Evolutionary conservation across 176 grass and related monocot species (phyloP), one percentile per base, ranked within the genome.

Genomic region (Oryza rufipogon): DNA sequence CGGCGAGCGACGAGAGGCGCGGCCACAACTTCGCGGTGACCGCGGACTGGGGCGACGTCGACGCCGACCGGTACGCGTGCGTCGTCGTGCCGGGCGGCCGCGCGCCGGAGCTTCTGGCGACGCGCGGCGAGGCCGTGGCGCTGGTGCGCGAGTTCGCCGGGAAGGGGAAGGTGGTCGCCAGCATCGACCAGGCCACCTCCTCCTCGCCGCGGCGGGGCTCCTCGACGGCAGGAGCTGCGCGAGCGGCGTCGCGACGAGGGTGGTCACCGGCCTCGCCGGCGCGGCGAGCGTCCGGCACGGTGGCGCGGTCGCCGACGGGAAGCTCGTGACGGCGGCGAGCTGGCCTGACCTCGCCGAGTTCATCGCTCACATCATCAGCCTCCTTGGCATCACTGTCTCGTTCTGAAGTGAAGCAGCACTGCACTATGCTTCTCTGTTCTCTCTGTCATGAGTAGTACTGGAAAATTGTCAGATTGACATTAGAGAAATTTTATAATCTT

Each of bases 1-100:
- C 47, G n/a, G 8, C 77, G 14, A 22, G 56, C 48, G 64, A 72
- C 39, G 85, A 91, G 83, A 83, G 47, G 44, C 84, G 88, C 1
- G 80, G 80, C 11, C 84, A 87, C 58, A 87, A 90, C 68, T 90
- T 90, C 79, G 56, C 14, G 11, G 51, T 83, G 67, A 87, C 83
- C 14, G 0, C 19, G 0, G 65, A 90, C 77, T 90, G 84, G 84
- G 72, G 5, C 13, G 61, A 56, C 44, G 7, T 58, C 22, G 7
- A 49, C 48, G 66, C n/a, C 25, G 84, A 82, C 38, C 72, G n/a
- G 41, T 90, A 68, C 71, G 79, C 87, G 34, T 79, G 88, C 23
- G 84, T 87, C 17, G 66, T 90, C 25, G 11, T 90, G 2, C 72
- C 84, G 16, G 79, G 84, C 7, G 84, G 73, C 30, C 84, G 73